Conservation (phyloP, 345 rosid genomes). For the Cardiospermum halicacabum region DNA sequence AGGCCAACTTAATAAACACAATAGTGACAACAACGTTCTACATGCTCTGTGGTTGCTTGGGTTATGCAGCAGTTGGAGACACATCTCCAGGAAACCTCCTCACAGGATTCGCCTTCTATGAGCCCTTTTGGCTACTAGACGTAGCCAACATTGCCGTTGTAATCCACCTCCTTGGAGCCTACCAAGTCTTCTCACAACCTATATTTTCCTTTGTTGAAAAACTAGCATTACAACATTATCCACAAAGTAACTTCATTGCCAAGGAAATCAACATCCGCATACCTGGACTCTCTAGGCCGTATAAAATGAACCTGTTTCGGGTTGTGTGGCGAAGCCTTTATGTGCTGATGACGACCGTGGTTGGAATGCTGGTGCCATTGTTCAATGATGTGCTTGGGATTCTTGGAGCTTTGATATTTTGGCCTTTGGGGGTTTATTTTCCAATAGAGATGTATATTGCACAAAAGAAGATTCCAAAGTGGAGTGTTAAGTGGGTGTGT, state of each 20-base stretch:
- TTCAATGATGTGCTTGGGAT: slow-evolving; percentile 48
- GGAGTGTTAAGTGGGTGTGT: slow-evolving; percentile 55
- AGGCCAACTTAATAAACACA: slow-evolving; percentile 32
- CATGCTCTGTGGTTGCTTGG: slow-evolving; percentile 52
- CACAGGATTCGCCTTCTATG: slow-evolving; percentile 47
- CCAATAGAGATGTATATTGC: slow-evolving; percentile 54
- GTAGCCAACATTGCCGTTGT: slow-evolving; percentile 49
- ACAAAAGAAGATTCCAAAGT: slow-evolving; percentile 38
- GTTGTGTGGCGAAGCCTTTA: slow-evolving; percentile 40
- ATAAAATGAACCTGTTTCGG: slow-evolving; percentile 35
- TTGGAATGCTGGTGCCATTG: slow-evolving; percentile 50
- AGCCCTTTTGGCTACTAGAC: slow-evolving; percentile 59
- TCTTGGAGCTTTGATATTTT: slow-evolving; percentile 48
- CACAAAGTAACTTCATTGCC: slow-evolving; percentile 28
- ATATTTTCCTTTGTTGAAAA: slow-evolving; percentile 46
- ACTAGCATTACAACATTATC: slow-evolving; percentile 23
- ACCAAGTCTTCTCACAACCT: slow-evolving; percentile 55
- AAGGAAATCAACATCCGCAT: slow-evolving; percentile 30
- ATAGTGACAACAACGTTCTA: slow-evolving; percentile 39
- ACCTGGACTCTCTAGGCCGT: slow-evolving; percentile 19
- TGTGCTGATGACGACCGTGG: slow-evolving; percentile 40
- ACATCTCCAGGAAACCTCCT: slow-evolving; percentile 48
- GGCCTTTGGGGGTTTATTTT: slow-evolving; percentile 53
- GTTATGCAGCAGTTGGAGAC: slow-evolving; percentile 53
- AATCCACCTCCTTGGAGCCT: slow-evolving; percentile 55